These are phyloP conservation scores for Xylaria bambusicola DNA, from an alignment of 495 filamentous ascomycete species.

Conservation along the genomic window DNA sequence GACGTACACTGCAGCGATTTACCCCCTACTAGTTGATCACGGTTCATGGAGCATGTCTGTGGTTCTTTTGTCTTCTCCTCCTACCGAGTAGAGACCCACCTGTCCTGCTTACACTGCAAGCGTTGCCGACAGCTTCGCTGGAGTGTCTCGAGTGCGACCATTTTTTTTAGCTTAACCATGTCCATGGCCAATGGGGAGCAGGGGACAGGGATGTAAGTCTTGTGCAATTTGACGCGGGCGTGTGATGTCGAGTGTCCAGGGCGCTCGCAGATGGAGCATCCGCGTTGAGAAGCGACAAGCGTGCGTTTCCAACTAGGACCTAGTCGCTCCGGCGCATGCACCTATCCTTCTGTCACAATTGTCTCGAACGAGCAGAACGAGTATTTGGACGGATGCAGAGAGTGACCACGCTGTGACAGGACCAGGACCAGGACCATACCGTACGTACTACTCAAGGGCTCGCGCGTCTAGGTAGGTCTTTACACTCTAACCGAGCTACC, in stretches of 20 bases:
- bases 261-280: constrained; percentile 30
- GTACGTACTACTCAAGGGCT: background rate
- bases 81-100: constrained; percentile 8
- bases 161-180: constrained; percentile 31
- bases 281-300: constrained; percentile 38
- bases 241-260: constrained; percentile 35
- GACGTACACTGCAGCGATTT: constrained; percentile 26
- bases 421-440: too few relatives aligned
- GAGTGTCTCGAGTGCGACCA: constrained; percentile 34
- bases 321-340: constrained; percentile 28
- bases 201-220: constrained; percentile 39
- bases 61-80: constrained; percentile 23
- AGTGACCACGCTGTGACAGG: background rate
- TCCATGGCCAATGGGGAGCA: constrained; percentile 37
- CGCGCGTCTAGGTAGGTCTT: background rate
- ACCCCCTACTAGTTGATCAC: constrained; percentile 1
- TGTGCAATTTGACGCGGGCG: constrained; percentile 48
- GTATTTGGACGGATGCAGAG: constrained; percentile 15
- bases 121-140: constrained; percentile 40
- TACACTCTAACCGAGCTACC: constrained; percentile 2
- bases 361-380: constrained; percentile 36
- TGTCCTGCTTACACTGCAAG: constrained; percentile 17
- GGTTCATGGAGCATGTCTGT: background rate
- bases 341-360: constrained; percentile 34
- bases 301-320: constrained; percentile 22